Conservation (phyloP, 768 basidiomycete genomes). For the Filobasidium wieringae region DNA sequence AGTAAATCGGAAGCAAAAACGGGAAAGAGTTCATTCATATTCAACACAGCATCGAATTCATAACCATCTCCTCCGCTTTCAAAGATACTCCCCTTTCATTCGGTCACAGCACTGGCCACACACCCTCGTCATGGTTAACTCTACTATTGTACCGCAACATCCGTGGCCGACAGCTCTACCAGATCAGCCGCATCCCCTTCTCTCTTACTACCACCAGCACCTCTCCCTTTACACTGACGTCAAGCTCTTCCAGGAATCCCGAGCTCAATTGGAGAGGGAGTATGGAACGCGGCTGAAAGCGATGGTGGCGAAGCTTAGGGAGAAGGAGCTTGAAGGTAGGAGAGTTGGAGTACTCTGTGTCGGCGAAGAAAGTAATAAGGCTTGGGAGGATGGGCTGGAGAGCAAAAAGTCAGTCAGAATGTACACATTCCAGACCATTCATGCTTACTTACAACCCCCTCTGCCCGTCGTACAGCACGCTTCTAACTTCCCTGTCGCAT, state of each 20-base stretch:
- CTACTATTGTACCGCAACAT: background rate
- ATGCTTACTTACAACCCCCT: background rate
- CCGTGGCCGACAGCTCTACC: conserved; percentile 2
- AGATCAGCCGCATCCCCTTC: background rate
- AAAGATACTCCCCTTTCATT: too few species aligned
- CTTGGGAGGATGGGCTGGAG: conserved; percentile 7
- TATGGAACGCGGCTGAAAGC: background rate
- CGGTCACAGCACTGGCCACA: too few species aligned
- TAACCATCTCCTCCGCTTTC: too few species aligned
- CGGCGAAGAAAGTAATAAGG: background rate
- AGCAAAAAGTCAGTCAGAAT: background rate
- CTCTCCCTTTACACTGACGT: conserved; percentile 3
- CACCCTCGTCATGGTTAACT: too few species aligned
- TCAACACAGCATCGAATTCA: too few species aligned
- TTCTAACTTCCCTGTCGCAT: background rate
- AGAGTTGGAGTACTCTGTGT: background rate
- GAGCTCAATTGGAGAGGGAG: background rate
- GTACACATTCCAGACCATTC: background rate
- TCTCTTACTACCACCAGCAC: background rate
- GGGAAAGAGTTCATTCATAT: too few species aligned
- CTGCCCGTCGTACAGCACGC: background rate
- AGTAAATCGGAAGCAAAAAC: too few species aligned
- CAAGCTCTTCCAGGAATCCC: background rate
- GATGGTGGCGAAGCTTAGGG: conserved; percentile 1
- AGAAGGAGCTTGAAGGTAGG: background rate